Evolutionary conservation across 164 flowering plant genomes (phyloP).

Genomic region (Malania oleifera): DNA sequence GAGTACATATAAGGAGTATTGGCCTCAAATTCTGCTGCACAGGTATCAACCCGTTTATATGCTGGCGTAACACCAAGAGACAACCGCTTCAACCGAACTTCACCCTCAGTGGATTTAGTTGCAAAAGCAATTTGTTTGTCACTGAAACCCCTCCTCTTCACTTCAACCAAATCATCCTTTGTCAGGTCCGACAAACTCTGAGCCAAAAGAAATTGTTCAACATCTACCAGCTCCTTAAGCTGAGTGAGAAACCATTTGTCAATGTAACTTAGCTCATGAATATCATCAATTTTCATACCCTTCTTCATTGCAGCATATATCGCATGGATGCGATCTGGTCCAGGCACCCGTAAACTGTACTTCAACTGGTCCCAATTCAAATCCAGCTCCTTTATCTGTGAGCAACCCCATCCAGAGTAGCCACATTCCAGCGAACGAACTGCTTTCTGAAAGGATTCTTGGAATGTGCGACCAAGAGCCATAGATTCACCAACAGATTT

Average conservation of each 20-base stretch:
- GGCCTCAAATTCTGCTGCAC: conserved; percentile 99
- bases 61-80: conserved; percentile 76
- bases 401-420: conserved; percentile 92
- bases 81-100: conserved; percentile 62
- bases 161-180: conserved; percentile 71
- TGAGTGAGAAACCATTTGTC: conserved; percentile 96
- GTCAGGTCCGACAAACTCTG: conserved; percentile 47
- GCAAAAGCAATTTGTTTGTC: conserved; percentile 95
- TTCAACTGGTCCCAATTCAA: conserved; percentile 92
- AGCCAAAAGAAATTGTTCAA: conserved; percentile 63
- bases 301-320: conserved; percentile 90
- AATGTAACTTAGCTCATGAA: conserved; percentile 62
- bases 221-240: conserved; percentile 82
- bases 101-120: conserved; percentile 65
- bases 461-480: conserved; percentile 98
- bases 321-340: conserved; percentile 86
- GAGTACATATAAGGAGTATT: conserved; percentile 98
- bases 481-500: conserved; percentile 98
- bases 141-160: conserved; percentile 89
- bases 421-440: conserved; percentile 84
- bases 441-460: conserved; percentile 97
- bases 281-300: conserved; percentile 91
- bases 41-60: conserved; percentile 93
- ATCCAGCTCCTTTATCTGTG: conserved; percentile 58
- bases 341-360: conserved; percentile 83